These are phyloP conservation scores for Pestalotiopsis sp. DNA, from an alignment of 2,329 filamentous ascomycete genomes.

Conservation along the genomic window DNA sequence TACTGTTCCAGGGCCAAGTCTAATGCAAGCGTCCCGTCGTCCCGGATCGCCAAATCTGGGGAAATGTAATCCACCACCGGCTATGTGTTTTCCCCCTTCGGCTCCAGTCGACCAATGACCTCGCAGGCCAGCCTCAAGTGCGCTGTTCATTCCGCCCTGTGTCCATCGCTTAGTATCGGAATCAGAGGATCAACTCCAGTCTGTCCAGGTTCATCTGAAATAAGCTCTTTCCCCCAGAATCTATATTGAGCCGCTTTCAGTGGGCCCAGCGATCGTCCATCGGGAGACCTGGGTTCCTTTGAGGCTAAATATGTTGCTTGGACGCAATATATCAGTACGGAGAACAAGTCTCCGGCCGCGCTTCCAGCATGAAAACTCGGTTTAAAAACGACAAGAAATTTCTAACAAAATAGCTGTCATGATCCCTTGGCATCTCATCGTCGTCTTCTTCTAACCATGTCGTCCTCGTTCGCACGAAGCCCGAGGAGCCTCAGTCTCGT, in stretches of 20 bases:
- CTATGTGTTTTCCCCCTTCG: conserved; percentile 15
- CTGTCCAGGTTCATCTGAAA: background rate
- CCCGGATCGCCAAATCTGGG: conserved; percentile 11
- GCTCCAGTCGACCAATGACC: conserved; percentile 5
- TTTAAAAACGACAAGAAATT: background rate
- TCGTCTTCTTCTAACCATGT: background rate
- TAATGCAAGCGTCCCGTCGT: conserved; percentile 13
- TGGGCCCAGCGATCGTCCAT: background rate
- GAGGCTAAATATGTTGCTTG: conserved; percentile 2
- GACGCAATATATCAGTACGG: background rate
- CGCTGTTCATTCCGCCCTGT: conserved; percentile 4
- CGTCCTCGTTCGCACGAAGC: background rate
- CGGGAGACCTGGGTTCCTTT: background rate
- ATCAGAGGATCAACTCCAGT: background rate
- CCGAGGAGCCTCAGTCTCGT: background rate
- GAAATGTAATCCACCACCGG: conserved; percentile 13
- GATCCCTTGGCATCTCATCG: background rate
- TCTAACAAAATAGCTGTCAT: background rate
- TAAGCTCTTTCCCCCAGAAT: background rate
- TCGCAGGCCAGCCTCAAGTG: background rate
- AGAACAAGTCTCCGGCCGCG: background rate
- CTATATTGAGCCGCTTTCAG: background rate
- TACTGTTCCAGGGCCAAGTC: background rate
- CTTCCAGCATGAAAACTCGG: background rate
- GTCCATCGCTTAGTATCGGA: conserved; percentile 13